Conservation (phyloP, 805 yeast species). For the Torulaspora indica region DNA sequence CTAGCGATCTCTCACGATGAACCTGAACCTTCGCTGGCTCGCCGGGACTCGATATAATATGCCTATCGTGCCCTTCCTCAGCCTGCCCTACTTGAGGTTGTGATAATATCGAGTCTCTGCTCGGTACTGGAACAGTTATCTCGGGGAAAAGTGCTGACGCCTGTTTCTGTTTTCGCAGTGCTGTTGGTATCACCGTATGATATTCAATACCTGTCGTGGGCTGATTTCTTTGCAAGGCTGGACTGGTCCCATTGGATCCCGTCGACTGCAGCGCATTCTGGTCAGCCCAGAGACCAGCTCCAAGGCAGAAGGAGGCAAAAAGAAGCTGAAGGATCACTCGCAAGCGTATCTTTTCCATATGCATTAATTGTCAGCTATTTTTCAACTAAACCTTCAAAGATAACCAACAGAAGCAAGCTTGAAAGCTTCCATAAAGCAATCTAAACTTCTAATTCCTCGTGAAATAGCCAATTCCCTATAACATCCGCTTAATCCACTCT, state of each 20-base stretch:
- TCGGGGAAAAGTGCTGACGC: not conserved
- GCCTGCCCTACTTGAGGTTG: not conserved
- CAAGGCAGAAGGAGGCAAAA: slow-evolving; percentile 4
- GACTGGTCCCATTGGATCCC: not conserved
- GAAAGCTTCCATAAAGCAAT: not conserved
- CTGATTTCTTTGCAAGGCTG: not conserved
- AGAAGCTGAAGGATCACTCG: slow-evolving; percentile 1
- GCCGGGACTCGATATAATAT: slow-evolving; percentile 2
- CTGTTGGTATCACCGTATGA: slow-evolving; percentile 12
- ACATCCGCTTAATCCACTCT: not conserved
- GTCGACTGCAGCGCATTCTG: not conserved
- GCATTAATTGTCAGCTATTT: not conserved
- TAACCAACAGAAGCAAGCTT: not conserved
- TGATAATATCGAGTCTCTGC: not conserved
- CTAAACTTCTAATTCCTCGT: not conserved
- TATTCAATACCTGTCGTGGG: slow-evolving; percentile 6
- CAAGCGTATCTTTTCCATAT: slow-evolving; percentile 2
- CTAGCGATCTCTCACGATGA: slow-evolving; percentile 15
- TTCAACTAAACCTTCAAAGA: not conserved
- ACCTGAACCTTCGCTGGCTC: slow-evolving; percentile 12
- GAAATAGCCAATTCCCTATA: not conserved
- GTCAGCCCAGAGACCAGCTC: slow-evolving; percentile 6
- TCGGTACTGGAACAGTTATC: not conserved
- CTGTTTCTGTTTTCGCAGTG: slow-evolving; percentile 10
- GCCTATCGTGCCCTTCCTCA: not conserved